Evolutionary conservation across 805 yeast species (phyloP).

Genomic region (Candida insectorum): DNA sequence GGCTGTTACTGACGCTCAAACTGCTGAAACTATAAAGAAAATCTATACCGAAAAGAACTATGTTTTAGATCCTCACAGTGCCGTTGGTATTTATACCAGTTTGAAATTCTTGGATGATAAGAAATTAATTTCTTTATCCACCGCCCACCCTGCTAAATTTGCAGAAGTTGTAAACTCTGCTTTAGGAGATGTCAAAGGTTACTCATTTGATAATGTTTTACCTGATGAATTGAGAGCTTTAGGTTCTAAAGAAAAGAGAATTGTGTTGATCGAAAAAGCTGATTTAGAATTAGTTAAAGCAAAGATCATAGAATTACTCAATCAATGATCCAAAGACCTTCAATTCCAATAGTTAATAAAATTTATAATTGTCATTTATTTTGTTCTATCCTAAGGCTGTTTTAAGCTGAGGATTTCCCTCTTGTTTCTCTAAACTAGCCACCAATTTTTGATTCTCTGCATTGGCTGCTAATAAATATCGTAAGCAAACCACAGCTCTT

Average conservation of each 20-base stretch:
- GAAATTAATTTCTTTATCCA: constrained; percentile 74
- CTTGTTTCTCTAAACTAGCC: constrained; percentile 68
- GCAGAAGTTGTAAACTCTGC: constrained; percentile 93
- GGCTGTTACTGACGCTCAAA: constrained; percentile 74
- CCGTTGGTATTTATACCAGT: constrained; percentile 87
- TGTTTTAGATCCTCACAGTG: constrained; percentile 93
- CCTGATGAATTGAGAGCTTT: constrained; percentile 83
- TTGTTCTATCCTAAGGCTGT: constrained; percentile 79
- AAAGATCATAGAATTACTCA: constrained; percentile 73
- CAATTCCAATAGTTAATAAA: too few species aligned
- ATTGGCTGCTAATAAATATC: constrained; percentile 64
- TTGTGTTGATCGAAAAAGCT: constrained; percentile 65
- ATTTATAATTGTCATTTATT: constrained; percentile 1
- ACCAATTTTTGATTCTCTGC: constrained; percentile 72
- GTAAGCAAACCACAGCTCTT: constrained; percentile 73
- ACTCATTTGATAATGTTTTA: constrained; percentile 87
- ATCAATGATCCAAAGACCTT: too few species aligned
- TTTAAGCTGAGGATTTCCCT: constrained; percentile 51
- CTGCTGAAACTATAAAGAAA: constrained; percentile 72
- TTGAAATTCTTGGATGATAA: constrained; percentile 54
- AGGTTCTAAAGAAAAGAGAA: constrained; percentile 68
- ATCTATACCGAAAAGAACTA: constrained; percentile 67
- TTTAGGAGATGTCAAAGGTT: constrained; percentile 59
- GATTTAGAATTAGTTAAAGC: constrained; percentile 72
- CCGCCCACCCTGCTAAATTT: constrained; percentile 99